Percentiles rank a stretch among this genome's conserved stretches.
phyloP scores from a whole-genome alignment of 177 flowering plant species.

The Vitis hybrid region DNA sequence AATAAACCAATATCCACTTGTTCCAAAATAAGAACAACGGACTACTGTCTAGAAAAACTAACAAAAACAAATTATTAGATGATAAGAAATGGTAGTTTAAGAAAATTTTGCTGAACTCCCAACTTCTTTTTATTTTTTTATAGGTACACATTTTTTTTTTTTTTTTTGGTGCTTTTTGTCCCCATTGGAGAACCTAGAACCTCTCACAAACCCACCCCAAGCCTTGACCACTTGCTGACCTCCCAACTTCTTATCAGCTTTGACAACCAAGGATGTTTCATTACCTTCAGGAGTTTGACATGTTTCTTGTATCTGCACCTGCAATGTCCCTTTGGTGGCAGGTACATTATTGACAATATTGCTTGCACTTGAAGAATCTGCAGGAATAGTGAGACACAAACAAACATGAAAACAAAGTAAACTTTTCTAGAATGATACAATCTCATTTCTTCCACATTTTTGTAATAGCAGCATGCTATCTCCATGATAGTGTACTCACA shows the following conservation, averaged over 20 bases:
- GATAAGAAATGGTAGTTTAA: too few relatives aligned
- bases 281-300: constrained; percentile 7
- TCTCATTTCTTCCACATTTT: not conserved
- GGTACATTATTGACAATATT: not conserved
- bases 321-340: not conserved
- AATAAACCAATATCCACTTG: too few relatives aligned
- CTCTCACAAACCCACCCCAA: too few relatives aligned
- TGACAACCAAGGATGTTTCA: constrained; percentile 6
- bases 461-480: not conserved
- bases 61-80: too few relatives aligned
- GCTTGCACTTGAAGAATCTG: constrained; percentile 21
- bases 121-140: too few relatives aligned
- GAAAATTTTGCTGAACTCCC: too few relatives aligned
- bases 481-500: not conserved
- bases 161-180: too few relatives aligned
- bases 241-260: constrained; percentile 16
- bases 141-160: too few relatives aligned
- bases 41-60: too few relatives aligned
- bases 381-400: not conserved
- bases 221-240: constrained; percentile 11
- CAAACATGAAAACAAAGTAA: not conserved
- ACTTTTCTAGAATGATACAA: too few relatives aligned
- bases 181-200: too few relatives aligned
- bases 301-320: constrained; percentile 6
- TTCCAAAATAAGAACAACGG: too few relatives aligned